These are phyloP conservation scores for Periconia sp. DNA, from an alignment of 2,329 filamentous ascomycete species.

Conservation along the genomic window DNA sequence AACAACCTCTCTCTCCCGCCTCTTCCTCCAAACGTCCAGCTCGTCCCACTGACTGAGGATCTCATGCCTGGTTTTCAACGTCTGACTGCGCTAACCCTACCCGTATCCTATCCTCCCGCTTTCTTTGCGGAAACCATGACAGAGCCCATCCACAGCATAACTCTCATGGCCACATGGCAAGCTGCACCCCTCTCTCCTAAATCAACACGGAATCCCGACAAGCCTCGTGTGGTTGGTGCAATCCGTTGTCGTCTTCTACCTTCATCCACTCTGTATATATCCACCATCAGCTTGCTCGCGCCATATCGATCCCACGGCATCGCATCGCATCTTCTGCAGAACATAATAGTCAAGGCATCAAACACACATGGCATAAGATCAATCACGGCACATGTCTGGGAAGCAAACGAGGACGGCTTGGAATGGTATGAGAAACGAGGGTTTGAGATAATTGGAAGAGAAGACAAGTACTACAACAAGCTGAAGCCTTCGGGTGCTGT, in stretches of 20 bases:
- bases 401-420: constrained; percentile 61
- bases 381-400: constrained; percentile 66
- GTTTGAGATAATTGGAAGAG: constrained; percentile 55
- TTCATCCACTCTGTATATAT: constrained; percentile 58
- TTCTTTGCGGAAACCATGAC: constrained; percentile 64
- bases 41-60: constrained; percentile 55
- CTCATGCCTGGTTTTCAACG: constrained; percentile 60
- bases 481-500: constrained; percentile 59
- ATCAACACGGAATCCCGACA: constrained; percentile 8
- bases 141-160: constrained; percentile 56
- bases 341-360: constrained; percentile 50
- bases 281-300: constrained; percentile 61
- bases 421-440: constrained; percentile 63
- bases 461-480: constrained; percentile 61
- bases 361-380: constrained; percentile 53
- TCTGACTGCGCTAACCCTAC: constrained; percentile 60
- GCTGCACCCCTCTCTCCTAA: constrained; percentile 22
- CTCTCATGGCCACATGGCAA: constrained; percentile 62
- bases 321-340: constrained; percentile 56
- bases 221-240: constrained; percentile 47
- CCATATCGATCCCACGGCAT: constrained; percentile 62
- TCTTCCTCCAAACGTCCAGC: constrained; percentile 53
- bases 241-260: constrained; percentile 51
- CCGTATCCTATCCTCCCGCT: constrained; percentile 61
- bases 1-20: constrained; percentile 31